Base-by-base conservation (phyloP, 1,284 basidiomycete genomes). In the Pterulicium gracile region DNA sequence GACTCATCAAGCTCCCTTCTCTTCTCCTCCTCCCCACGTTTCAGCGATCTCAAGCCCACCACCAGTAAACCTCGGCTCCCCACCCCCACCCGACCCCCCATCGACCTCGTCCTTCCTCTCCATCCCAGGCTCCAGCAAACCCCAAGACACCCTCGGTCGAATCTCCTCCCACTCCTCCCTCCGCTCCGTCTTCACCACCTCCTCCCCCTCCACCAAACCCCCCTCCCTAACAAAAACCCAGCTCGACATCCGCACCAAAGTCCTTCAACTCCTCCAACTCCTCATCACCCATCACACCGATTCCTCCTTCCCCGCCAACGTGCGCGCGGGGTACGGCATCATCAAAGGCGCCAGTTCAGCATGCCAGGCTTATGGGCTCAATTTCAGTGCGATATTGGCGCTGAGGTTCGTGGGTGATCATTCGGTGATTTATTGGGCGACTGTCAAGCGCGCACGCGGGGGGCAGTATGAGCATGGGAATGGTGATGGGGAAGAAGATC, bases 391-490 rank as follows among this genome's bases (percentile, higher is more conserved):
- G 36, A 15, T 39, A 18, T 39, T 39, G 36, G 36, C n/a, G 36
- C 15, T 39, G 36, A 39, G 15, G 15, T 39, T 15, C 19, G 36
- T 39, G 36, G 36, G 36, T 17, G 36, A 39, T 39, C 36, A 39
- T 39, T 39, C 36, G 5, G 36, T 39, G 5, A 39, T 39, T 13
- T 39, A 39, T 39, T 39, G 36, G 36, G 36, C 36, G n/a, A 18
- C 19, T 17, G 36, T 17, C 7, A 39, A 39, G 19, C 5, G 36
- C 7, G 36, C 7, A 4, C 36, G 36, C 15, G 7, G 7, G 36
- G 19, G 19, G 19, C 5, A 17, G 7, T 18, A 39, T 7, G n/a
- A 39, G 7, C 36, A 15, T 18, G 4, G 36, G 19, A 4, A n/a
- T n/a, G n/a, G n/a, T n/a, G 7, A 39, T 4, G 36, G 19, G 7